Evolutionary conservation across 305 asterid species (phyloP), one percentile per base, ranked within the genome.

Genomic region (Nicotiana rustica): DNA sequence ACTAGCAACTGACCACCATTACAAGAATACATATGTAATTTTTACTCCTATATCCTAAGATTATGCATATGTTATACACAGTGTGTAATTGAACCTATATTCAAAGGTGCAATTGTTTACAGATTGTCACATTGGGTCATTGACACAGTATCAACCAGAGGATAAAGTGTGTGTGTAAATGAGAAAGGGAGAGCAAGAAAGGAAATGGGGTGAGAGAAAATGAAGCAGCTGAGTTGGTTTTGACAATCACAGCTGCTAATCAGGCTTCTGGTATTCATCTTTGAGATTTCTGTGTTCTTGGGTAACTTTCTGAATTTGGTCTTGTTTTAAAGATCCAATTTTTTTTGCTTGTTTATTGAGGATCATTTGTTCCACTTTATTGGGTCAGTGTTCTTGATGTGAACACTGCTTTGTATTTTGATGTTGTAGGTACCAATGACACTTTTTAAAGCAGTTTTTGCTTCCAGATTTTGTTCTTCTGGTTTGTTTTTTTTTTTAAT

Each of bases 241-340:
- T 82, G 41, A 85, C 82, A 77, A 85, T 89, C 89, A 84, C 87
- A 85, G 95, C 93, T 91, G 94, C 94, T 90, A 89, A 87, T 87
- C 89, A 87, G 86, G 86, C 84, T 85, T 85, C 88, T 85, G 90
- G 47, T 61, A 64, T 41, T 41, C 47, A 82, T 62, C 29, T 25
- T 25, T 77, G 59, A 73, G 79, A 82, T 78, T 83, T 67, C 44
- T 78, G 73, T 87, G 64, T 52, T 59, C 81, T 83, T 85, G 87
- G 90, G 84, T 87, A 87, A 88, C 86, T 90, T 64, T 87, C 59
- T 66, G 87, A 29, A 79, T 79, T 33, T 87, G 70, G 52, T 47
- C 80, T 83, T 80, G 71, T 21, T 56, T 36, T 44, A 36, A 79
- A 87, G 81, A 84, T 77, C 78, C 57, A 56, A 47, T n/a, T 55